Base-by-base conservation (phyloP, 176 grass and related monocot genomes). In the Phragmites australis region DNA sequence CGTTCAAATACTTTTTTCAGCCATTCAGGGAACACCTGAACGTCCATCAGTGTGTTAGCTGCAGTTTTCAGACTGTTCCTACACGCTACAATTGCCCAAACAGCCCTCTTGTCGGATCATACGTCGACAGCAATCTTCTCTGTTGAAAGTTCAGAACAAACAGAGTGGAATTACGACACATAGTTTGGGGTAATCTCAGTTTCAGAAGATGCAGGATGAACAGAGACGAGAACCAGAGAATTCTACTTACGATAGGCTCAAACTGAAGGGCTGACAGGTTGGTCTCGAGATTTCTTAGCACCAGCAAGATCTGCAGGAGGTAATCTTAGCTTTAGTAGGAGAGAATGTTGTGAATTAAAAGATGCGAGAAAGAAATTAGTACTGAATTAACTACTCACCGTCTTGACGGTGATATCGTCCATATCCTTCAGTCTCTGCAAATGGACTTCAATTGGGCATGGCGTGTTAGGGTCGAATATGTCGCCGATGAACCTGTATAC, bases 401-500 rank as follows among this genome's bases (percentile, higher is more conserved):
- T 83, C 80, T 82, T 87, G 6, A 72, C 82, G 14, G 87, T 91
- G 57, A 82, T 70, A 3, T 65, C 86, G 44, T 89, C 87, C 80
- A 90, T 54, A 49, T 86, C 75, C 86, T 87, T 86, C 16, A 89
- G 88, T 37, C 68, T 93, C 62, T 88, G 83, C 30, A 87, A 29
- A 46, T 85, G 87, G 14, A 76, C 23, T 78, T 91, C 78, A 1
- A 84, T 42, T 6, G 56, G 63, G 59, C 88, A 83, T 2, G 65
- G 48, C 22, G 80, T 82, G 64, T 83, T 66, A 0, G 90, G 90
- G 74, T 98, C 95, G 82, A 98, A 94, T 54, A 98, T 85, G 74
- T 92, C 89, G n/a, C 95, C 95, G 15, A 98, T 70, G 78, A 98
- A 98, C 68, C 59, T 65, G 76, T 92, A 98, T 12, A 91, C 88